Conservation (phyloP, 2,329 filamentous ascomycete genomes). For the Xylaria sp. region DNA sequence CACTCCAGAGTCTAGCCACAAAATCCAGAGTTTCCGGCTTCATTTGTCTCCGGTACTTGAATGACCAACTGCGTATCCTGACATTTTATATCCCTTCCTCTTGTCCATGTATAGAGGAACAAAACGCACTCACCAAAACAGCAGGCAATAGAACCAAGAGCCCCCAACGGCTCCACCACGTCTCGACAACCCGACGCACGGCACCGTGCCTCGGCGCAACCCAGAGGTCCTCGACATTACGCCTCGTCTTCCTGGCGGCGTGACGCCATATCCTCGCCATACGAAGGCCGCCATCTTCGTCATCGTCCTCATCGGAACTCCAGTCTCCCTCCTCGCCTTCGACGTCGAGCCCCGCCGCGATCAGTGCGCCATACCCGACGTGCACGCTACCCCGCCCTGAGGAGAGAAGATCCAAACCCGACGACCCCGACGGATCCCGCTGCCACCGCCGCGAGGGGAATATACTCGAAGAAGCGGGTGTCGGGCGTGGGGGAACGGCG, state of each 20-base stretch:
- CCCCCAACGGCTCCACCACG: slow-evolving; percentile 72
- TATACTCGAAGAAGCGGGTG: slow-evolving; percentile 20
- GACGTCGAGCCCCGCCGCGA: slow-evolving; percentile 55
- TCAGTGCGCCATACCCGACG: slow-evolving; percentile 65
- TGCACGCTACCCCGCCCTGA: slow-evolving; percentile 63
- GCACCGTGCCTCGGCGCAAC: slow-evolving; percentile 68
- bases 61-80: neutral
- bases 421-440: slow-evolving; percentile 40
- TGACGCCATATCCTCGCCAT: slow-evolving; percentile 47
- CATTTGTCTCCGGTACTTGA: neutral
- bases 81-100: neutral
- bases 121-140: slow-evolving; percentile 60
- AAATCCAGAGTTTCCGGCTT: neutral
- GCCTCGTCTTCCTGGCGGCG: slow-evolving; percentile 48
- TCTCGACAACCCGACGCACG: slow-evolving; percentile 67
- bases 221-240: slow-evolving; percentile 63
- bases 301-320: slow-evolving; percentile 33
- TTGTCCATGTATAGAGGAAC: slow-evolving; percentile 9
- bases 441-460: slow-evolving; percentile 36
- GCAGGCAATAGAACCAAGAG: slow-evolving; percentile 71
- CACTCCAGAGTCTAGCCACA: neutral
- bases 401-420: slow-evolving; percentile 52
- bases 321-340: slow-evolving; percentile 43
- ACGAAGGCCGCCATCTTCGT: slow-evolving; percentile 48
- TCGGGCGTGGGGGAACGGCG: slow-evolving; percentile 57